Conservation (phyloP, 1,284 basidiomycete species). For the Melampsora larici-populina region DNA sequence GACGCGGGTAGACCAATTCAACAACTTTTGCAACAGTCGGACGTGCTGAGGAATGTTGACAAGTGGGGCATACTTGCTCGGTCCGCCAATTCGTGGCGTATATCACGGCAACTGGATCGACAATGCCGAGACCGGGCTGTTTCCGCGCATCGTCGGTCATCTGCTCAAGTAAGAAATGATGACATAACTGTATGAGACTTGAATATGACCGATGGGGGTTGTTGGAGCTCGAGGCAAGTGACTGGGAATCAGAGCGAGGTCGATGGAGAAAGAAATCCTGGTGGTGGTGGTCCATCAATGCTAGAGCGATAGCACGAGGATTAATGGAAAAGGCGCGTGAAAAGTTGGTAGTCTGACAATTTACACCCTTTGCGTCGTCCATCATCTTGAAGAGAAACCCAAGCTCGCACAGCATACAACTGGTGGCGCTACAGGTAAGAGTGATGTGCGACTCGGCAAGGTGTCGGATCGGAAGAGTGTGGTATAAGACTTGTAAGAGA, state of each 20-base stretch:
- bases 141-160: constrained; percentile 62
- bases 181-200: constrained; percentile 87
- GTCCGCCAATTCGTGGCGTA: constrained; percentile 53
- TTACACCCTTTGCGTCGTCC: constrained; percentile 86
- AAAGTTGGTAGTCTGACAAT: constrained; percentile 95
- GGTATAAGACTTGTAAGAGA: constrained; percentile 84
- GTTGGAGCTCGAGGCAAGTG: constrained; percentile 4
- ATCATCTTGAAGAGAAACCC: constrained; percentile 95
- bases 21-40: constrained; percentile 77
- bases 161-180: constrained; percentile 84
- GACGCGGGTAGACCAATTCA: constrained; percentile 84
- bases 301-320: constrained; percentile 74
- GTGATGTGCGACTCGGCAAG: constrained; percentile 88
- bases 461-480: constrained; percentile 70
- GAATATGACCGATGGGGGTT: constrained; percentile 63
- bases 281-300: constrained; percentile 82
- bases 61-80: constrained; percentile 71
- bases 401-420: constrained; percentile 90
- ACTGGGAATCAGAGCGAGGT: constrained; percentile 4
- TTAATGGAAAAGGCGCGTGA: constrained; percentile 81
- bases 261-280: constrained; percentile 36
- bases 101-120: constrained; percentile 45
- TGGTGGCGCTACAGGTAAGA: constrained; percentile 77
- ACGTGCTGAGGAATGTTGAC: constrained; percentile 70
- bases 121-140: constrained; percentile 45